Evolutionary conservation across 495 filamentous ascomycete species (phyloP), one percentile per base, ranked within the genome.

Genomic region (Astrocystis sublimbata): DNA sequence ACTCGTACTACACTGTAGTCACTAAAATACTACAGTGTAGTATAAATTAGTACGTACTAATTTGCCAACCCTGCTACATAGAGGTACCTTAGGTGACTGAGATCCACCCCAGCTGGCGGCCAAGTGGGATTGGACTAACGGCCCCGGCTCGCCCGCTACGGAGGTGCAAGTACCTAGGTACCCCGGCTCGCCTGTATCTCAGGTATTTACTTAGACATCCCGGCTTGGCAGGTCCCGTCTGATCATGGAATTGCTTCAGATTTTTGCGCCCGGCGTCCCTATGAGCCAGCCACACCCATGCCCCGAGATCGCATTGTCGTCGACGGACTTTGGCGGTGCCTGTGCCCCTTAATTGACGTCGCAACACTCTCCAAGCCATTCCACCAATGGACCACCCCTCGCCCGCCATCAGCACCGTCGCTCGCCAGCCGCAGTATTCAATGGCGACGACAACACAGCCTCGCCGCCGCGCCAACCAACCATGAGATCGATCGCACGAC

Each of bases 241-340:
- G n/a, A n/a, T n/a, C n/a, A n/a, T n/a, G n/a, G 43, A 31, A 45
- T 24, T 7, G 13, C 9, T 31, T 40, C 19, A 31, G 46, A 26
- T n/a, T n/a, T n/a, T 26, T 42, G 36, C 38, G 45, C 28, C 31
- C 6, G 55, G 17, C 17, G n/a, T 41, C 19, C 13, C 31, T 33
- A 17, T 17, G 19, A 8, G 36, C 26, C 26, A 56, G 53, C 70
- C 6, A 31, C 30, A 51, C 70, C 19, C 69, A 84, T 84, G 84
- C 74, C 78, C 53, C 74, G 70, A 55, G 69, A 68, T 65, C 72
- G 78, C 61, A 67, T 85, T 33, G 70, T 80, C 31, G 62, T 86
- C 41, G 86, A 89, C 71, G 87, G 84, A 57, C 78, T 90, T 45
- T 89, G 85, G 86, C 82, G 84, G 67, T 87, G 82, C 73, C 75